These are phyloP conservation scores for Globisporangium mamillatum DNA, from an alignment of 352 stramenopile species.

Conservation along the genomic window DNA sequence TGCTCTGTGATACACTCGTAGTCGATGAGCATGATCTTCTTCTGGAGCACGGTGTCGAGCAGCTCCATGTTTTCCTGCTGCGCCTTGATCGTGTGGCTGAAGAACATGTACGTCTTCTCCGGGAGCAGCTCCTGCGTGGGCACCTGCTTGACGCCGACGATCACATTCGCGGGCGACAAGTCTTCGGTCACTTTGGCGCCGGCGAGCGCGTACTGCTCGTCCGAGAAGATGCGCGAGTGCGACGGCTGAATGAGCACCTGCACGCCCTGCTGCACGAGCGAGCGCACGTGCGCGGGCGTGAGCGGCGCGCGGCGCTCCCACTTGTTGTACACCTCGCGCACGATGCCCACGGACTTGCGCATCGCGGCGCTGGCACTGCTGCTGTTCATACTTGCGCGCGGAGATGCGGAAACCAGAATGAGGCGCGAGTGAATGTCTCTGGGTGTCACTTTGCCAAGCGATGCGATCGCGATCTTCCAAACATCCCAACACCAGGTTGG, in stretches of 20 bases:
- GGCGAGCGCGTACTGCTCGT: conserved; percentile 89
- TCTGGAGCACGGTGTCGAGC: conserved; percentile 89
- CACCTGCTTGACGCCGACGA: conserved; percentile 96
- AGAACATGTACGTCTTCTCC: conserved; percentile 96
- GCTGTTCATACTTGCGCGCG: conserved; percentile 2
- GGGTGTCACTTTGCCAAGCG: neutral
- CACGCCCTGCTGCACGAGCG: conserved; percentile 77
- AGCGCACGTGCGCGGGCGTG: conserved; percentile 86
- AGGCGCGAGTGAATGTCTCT: neutral
- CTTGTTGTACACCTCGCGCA: conserved; percentile 94
- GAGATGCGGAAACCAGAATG: conserved; percentile 3
- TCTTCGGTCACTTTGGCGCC: conserved; percentile 91
- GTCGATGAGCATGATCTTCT: conserved; percentile 93
- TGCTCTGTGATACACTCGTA: conserved; percentile 95
- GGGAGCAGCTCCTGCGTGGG: conserved; percentile 73
- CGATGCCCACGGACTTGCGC: conserved; percentile 84
- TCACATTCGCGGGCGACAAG: conserved; percentile 83
- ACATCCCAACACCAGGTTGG: neutral
- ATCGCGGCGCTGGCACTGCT: conserved; percentile 12
- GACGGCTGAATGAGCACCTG: conserved; percentile 94
- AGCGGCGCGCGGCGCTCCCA: conserved; percentile 94
- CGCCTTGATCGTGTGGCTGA: conserved; percentile 97
- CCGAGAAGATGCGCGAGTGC: conserved; percentile 90
- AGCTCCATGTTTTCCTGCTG: conserved; percentile 96
- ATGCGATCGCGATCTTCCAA: neutral